Evolutionary conservation across 2,329 filamentous ascomycete species (phyloP), one percentile per base, ranked within the genome.

Genomic region (Penicillium sp.): DNA sequence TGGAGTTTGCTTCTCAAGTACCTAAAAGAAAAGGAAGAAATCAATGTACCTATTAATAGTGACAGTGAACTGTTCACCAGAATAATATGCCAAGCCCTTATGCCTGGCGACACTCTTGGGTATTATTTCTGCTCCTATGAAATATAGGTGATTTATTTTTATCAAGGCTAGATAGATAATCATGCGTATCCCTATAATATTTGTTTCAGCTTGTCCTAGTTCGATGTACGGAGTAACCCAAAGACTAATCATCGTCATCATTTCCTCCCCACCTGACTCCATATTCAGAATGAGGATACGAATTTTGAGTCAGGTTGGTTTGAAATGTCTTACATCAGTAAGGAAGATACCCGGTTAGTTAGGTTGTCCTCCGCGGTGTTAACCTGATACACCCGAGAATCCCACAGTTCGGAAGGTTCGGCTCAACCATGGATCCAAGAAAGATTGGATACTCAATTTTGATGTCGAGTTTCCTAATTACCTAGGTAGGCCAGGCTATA

Each of bases 401-500:
- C 3, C 21, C 8, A 44, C 29, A 42, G 5, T 25, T 7, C 32
- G 49, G 49, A 45, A 51, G 23, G 12, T 25, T 53, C 45, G 45
- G 45, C 8, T 42, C 29, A 49, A 53, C 51, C 51, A 40, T 42
- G 51, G 45, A 42, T 49, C 31, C n/a, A 41, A 41, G 23, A 23
- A 15, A 10, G 21, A 12, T 18, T 48, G 18, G 5, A 7, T 32
- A 42, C 21, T 21, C 31, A 45, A 45, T 21, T 44, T 21, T n/a
- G 15, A 45, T 50, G 48, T 29, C 23, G 12, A 48, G 15, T 18
- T 29, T 34, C 42, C 13, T 3, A 34, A 34, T 23, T 34, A 32
- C 42, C 13, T 3, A 34, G 23, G 16, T 34, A 32, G 31, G n/a
- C 18, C 10, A 25, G 15, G 15, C 1, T 2, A 5, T 3, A 25